Evolutionary conservation across 495 filamentous ascomycete species (phyloP), one percentile per base, ranked within the genome.

Genomic region (Hypoxylon intermedium): DNA sequence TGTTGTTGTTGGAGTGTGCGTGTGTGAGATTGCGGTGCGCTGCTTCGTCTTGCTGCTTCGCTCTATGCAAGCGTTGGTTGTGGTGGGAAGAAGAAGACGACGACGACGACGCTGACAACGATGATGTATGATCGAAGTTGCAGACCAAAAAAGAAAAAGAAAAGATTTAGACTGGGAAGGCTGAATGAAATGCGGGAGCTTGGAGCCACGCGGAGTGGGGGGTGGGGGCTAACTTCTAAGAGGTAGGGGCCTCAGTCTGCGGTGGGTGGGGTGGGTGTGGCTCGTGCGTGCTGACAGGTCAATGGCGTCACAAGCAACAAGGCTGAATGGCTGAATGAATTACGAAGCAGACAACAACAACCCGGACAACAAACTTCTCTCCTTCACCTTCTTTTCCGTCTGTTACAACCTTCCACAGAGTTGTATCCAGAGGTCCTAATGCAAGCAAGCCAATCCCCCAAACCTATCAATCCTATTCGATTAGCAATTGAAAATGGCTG

Each of bases 401-500:
- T 13, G 6, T 50, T 20, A 41, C 21, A 9, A n/a, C 9, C 2
- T 16, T 41, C 7, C 4, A 12, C 1, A 5, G 15, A 24, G 15
- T 16, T 16, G 11, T 9, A 40, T 21, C 5, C 19, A 2, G 18
- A 16, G 43, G 11, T 45, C 49, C 43, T 30, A 49, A 64, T 64
- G 61, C 31, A 11, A 38, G 3, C n/a, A 45, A 23, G 13, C 19
- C 16, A 36, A 9, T 12, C 44, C 12, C 11, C 9, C 13, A 44
- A 26, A 40, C 16, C 34, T 6, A 51, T 49, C 3, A 11, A 42
- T 60, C 6, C 28, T 6, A 13, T 12, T 13, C 51, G 0, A 24
- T 33, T 38, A 28, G 19, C 20, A 9, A 31, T 61, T 24, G 63
- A 69, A 61, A 63, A 79, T 78, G 77, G 71, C 67, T 67, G 73